Evolutionary conservation across 805 yeast genomes (phyloP), one percentile per base, ranked within the genome.

Genomic region (Phaffomyces opuntiae): DNA sequence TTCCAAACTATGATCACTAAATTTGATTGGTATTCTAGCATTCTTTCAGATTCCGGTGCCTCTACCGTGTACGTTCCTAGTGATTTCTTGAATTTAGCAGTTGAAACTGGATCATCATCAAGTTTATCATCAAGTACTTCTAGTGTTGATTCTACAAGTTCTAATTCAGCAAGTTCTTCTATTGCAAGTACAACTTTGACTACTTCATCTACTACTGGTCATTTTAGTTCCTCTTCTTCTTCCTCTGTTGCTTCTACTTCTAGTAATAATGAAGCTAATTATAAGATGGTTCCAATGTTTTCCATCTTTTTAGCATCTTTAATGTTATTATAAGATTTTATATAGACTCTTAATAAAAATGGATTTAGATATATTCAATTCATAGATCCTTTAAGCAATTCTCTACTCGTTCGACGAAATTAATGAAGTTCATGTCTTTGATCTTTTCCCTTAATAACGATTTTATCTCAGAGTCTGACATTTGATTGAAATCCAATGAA

Each of bases 1-100:
- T 67, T 69, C 45, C 52, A 55, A 33, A 64, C 69, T 7, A 60
- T 68, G 54, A 59, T 65, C 26, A 60, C 70, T 2, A 45, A 41
- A 8, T 58, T 58, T 45, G 49, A 53, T 4, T 54, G 59, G 57
- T 58, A 54, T 44, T 17, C 50, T 1, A 40, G 45, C 17, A 38
- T 56, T 14, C 25, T 55, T 42, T 32, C 36, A 1, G 45, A 39
- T 9, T 56, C 55, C 19, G 57, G 49, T 34, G 48, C 48, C 9
- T 36, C 57, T 3, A 52, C 59, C 9, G 50, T 57, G 26, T 52
- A 53, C 35, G 6, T 43, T 12, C 62, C 61, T 7, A 50, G 40
- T 7, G 51, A 57, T 46, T 56, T 55, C 49, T 36, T 59, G 33
- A 45, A 51, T 25, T 42, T 32, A n/a, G 41, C 33, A 27, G 43